phyloP scores from a whole-genome alignment of 2,329 filamentous ascomycete genomes.

The Conoideocrella luteorostrata region DNA sequence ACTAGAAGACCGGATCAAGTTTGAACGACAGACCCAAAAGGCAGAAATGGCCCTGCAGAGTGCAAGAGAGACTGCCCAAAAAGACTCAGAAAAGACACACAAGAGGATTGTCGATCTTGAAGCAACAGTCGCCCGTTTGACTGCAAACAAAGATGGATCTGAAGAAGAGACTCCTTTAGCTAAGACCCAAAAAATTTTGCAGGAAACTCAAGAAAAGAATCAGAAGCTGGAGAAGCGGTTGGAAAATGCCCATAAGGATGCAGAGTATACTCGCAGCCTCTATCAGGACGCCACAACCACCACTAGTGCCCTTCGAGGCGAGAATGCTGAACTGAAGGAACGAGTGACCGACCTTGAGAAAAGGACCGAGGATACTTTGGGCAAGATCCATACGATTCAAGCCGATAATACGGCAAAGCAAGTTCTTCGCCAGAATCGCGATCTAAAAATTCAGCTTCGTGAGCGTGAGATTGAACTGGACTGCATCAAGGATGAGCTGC shows the following conservation, averaged over 20 bases:
- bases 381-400: slow-evolving; percentile 42
- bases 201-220: slow-evolving; percentile 30
- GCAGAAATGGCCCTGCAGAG: slow-evolving; percentile 25
- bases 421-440: slow-evolving; percentile 31
- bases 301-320: slow-evolving; percentile 36
- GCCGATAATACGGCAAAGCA: slow-evolving; percentile 26
- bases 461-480: slow-evolving; percentile 48
- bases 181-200: slow-evolving; percentile 26
- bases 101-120: slow-evolving; percentile 32
- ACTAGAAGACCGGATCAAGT: slow-evolving; percentile 42
- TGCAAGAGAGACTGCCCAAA: slow-evolving; percentile 18
- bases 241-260: slow-evolving; percentile 38
- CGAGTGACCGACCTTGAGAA: slow-evolving; percentile 34
- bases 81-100: slow-evolving; percentile 31
- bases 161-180: slow-evolving; percentile 21
- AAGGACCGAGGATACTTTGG: slow-evolving; percentile 38
- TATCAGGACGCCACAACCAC: slow-evolving; percentile 54
- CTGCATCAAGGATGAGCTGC: slow-evolving; percentile 42
- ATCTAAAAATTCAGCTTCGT: slow-evolving; percentile 35
- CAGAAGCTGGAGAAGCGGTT: slow-evolving; percentile 34
- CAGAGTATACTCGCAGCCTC: slow-evolving; percentile 49
- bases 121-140: slow-evolving; percentile 22
- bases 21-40: slow-evolving; percentile 40
- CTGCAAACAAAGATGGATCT: slow-evolving; percentile 15
- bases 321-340: slow-evolving; percentile 40